Evolutionary conservation across 2,329 filamentous ascomycete genomes (phyloP).

Genomic region (Tolypocladium sp.): DNA sequence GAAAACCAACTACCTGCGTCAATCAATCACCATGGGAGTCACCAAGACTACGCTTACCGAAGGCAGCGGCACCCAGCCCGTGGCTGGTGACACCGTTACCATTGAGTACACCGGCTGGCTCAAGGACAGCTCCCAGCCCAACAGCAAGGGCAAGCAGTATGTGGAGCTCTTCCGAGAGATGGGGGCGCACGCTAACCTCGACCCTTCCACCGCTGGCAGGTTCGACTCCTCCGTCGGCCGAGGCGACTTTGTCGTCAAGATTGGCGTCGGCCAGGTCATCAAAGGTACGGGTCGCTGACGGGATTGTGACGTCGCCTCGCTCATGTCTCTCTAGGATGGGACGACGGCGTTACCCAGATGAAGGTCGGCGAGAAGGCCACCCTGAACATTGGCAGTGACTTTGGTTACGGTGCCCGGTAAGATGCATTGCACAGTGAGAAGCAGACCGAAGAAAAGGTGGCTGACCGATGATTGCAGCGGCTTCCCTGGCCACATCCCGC

Average conservation of each 20-base stretch:
- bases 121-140: constrained; percentile 52
- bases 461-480: constrained; percentile 41
- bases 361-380: constrained; percentile 82
- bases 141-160: constrained; percentile 64
- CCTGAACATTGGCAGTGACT: constrained; percentile 59
- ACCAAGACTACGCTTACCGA: constrained; percentile 53
- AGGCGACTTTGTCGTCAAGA: constrained; percentile 65
- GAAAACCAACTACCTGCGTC: not conserved
- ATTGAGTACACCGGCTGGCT: constrained; percentile 92
- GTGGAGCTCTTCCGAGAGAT: constrained; percentile 17
- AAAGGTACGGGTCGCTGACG: constrained; percentile 48
- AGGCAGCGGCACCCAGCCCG: constrained; percentile 56
- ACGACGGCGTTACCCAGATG: constrained; percentile 80
- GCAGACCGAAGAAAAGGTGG: constrained; percentile 18
- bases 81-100: constrained; percentile 61
- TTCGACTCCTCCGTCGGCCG: constrained; percentile 82
- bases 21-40: constrained; percentile 55
- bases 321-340: constrained; percentile 52
- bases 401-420: constrained; percentile 9
- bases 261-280: constrained; percentile 81
- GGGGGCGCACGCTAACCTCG: not conserved
- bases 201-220: constrained; percentile 34
- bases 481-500: constrained; percentile 69
- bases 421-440: constrained; percentile 29
- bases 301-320: constrained; percentile 1